Evolutionary conservation across 345 rosid genomes (phyloP).

Genomic region (Limnanthes douglasii): DNA sequence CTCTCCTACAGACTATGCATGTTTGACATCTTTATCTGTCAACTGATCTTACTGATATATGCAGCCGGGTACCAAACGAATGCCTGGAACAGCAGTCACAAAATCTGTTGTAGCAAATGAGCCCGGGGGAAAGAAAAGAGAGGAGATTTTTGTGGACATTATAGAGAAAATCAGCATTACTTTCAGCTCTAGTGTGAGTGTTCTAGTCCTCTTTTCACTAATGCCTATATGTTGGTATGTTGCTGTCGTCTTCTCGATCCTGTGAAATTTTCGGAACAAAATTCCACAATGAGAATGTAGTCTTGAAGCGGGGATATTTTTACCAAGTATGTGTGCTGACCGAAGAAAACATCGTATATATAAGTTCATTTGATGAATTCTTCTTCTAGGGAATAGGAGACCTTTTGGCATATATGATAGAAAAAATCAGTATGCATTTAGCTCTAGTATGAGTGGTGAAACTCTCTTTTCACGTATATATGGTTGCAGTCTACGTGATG

Average conservation of each 20-base stretch:
- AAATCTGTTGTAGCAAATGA: constrained; percentile 97
- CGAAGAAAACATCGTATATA: constrained; percentile 1
- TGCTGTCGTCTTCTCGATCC: constrained; percentile 1
- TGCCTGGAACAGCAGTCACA: constrained; percentile 98
- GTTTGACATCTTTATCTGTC: background rate
- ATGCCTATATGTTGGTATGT: background rate
- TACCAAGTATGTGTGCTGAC: constrained; percentile 1
- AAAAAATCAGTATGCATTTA: no score
- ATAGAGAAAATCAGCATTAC: constrained; percentile 98
- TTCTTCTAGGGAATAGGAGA: no score
- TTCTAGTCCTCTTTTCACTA: constrained; percentile 3
- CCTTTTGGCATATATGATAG: no score
- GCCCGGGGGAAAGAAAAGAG: constrained; percentile 93
- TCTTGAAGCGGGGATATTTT: no score
- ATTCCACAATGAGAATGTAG: no score
- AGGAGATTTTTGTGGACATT: constrained; percentile 95
- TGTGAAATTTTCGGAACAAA: background rate
- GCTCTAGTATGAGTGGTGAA: no score
- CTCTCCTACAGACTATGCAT: constrained; percentile 1
- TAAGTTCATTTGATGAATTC: background rate
- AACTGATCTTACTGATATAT: constrained; percentile 15
- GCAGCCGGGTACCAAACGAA: constrained; percentile 92
- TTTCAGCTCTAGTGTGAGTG: constrained; percentile 94
- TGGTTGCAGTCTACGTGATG: no score
- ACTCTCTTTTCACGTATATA: no score